Evolutionary conservation across 2,329 filamentous ascomycete genomes (phyloP).

Genomic region (Phialemonium atrogriseum): DNA sequence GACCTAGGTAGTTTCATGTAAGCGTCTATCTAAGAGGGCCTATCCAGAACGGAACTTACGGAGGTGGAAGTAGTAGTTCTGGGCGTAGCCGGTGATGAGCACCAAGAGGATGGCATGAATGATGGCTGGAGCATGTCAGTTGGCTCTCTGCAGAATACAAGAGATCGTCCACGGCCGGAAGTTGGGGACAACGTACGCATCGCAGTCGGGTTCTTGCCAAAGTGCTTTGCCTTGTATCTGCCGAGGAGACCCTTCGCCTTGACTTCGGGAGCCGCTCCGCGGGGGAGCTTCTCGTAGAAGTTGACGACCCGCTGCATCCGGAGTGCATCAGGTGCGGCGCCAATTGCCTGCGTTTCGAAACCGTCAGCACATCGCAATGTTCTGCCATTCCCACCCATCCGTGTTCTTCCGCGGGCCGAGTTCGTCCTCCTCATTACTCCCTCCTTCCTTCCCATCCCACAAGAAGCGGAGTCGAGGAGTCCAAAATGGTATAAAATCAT

Average conservation of each 20-base stretch:
- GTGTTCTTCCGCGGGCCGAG: constrained; percentile 3
- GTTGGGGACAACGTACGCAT: constrained; percentile 61
- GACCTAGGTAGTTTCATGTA: constrained; percentile 49
- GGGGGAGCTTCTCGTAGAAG: constrained; percentile 98
- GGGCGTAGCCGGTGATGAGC: constrained; percentile 78
- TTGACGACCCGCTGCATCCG: constrained; percentile 97
- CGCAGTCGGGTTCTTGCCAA: constrained; percentile 84
- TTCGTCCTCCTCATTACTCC: not conserved
- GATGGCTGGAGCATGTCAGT: constrained; percentile 55
- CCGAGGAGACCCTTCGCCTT: constrained; percentile 77
- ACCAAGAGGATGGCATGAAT: constrained; percentile 76
- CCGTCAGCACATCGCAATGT: not conserved
- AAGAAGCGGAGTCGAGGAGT: not conserved
- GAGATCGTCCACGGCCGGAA: too few species aligned
- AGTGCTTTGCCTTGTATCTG: constrained; percentile 86
- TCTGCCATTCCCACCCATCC: not conserved
- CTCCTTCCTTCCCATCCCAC: constrained; percentile 1
- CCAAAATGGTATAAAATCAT: too few species aligned
- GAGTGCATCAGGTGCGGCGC: constrained; percentile 87
- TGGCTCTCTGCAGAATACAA: constrained; percentile 4
- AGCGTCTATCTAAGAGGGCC: not conserved
- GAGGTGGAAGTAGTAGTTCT: constrained; percentile 99
- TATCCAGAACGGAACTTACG: constrained; percentile 53
- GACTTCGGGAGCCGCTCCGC: constrained; percentile 76
- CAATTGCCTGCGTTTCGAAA: constrained; percentile 63